phyloP scores from a whole-genome alignment of 1,284 basidiomycete species.

The Leccinum pachyderme region DNA sequence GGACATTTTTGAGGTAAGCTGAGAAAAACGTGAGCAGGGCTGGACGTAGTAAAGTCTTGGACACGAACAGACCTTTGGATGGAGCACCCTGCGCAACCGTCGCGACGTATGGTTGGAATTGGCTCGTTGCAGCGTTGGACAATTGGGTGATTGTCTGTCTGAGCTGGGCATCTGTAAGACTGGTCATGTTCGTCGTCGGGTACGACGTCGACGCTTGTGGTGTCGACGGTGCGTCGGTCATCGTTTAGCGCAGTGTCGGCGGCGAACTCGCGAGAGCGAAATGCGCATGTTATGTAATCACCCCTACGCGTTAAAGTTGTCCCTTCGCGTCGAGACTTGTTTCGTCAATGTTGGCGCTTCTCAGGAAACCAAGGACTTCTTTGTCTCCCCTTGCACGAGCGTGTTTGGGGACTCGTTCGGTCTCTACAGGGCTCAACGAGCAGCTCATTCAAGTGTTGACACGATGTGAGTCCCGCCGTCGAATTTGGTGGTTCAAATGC shows the following conservation, averaged over 20 bases:
- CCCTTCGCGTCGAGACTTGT: too few relatives aligned
- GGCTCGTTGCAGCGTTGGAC: conserved; percentile 42
- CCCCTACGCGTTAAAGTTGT: too few relatives aligned
- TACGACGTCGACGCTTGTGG: conserved; percentile 28
- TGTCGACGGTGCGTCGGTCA: conserved; percentile 28
- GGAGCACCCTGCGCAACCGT: conserved; percentile 41
- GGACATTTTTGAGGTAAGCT: conserved; percentile 65
- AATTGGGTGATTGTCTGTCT: conserved; percentile 52
- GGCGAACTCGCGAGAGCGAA: conserved; percentile 1
- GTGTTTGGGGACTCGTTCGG: conserved; percentile 18
- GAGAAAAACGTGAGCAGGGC: conserved; percentile 6
- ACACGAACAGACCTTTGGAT: conserved; percentile 38
- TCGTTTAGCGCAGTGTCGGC: conserved; percentile 13
- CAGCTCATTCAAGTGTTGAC: conserved; percentile 43
- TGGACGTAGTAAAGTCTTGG: not conserved
- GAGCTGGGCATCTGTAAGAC: conserved; percentile 56
- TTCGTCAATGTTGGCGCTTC: conserved; percentile 9
- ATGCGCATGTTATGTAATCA: conserved; percentile 31
- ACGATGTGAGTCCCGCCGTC: conserved; percentile 34
- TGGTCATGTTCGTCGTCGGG: conserved; percentile 36
- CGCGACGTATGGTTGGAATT: conserved; percentile 43
- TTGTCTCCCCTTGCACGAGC: conserved; percentile 1
- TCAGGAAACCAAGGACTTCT: conserved; percentile 8
- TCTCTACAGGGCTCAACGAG: conserved; percentile 36
- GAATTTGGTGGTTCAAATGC: not conserved